These are phyloP conservation scores for Spergularia marina DNA, from an alignment of 148 eudicot species.

Conservation along the genomic window DNA sequence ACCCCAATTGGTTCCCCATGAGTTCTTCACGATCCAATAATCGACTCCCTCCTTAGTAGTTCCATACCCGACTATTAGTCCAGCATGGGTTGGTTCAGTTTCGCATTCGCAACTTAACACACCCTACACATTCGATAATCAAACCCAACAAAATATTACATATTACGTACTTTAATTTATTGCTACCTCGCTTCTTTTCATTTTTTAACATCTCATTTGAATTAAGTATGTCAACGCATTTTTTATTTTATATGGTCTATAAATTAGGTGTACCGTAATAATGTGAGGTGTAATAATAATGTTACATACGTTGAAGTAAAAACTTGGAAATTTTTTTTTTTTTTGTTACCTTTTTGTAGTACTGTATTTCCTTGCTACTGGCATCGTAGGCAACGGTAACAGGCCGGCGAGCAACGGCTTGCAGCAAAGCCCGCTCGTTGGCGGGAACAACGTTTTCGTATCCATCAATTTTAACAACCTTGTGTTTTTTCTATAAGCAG, in stretches of 20 bases:
- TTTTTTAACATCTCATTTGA: too few relatives aligned
- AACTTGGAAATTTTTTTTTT: too few relatives aligned
- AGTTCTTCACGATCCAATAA: slow-evolving; percentile 92
- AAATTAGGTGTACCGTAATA: too few relatives aligned
- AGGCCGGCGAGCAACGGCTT: slow-evolving; percentile 92
- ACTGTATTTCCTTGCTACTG: slow-evolving; percentile 63
- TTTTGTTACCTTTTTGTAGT: slow-evolving; percentile 55
- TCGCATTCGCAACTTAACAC: slow-evolving; percentile 74
- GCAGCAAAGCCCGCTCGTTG: slow-evolving; percentile 67
- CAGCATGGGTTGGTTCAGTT: slow-evolving; percentile 68
- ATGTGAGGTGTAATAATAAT: too few relatives aligned
- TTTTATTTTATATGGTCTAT: too few relatives aligned
- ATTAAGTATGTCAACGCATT: too few relatives aligned
- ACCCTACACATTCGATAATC: slow-evolving; percentile 57
- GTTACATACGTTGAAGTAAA: too few relatives aligned
- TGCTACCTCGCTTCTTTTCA: too few relatives aligned
- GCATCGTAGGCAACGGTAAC: slow-evolving; percentile 92
- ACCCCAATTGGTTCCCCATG: slow-evolving; percentile 88
- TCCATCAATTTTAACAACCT: slow-evolving; percentile 75
- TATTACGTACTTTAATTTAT: too few relatives aligned
- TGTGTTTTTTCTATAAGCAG: slow-evolving; percentile 58
- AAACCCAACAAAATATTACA: not conserved
- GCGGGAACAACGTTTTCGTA: slow-evolving; percentile 79
- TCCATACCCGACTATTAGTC: slow-evolving; percentile 84
- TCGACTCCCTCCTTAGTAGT: slow-evolving; percentile 49